Conservation (phyloP, 2,329 filamentous ascomycete species). For the Aspergillus hortae region DNA sequence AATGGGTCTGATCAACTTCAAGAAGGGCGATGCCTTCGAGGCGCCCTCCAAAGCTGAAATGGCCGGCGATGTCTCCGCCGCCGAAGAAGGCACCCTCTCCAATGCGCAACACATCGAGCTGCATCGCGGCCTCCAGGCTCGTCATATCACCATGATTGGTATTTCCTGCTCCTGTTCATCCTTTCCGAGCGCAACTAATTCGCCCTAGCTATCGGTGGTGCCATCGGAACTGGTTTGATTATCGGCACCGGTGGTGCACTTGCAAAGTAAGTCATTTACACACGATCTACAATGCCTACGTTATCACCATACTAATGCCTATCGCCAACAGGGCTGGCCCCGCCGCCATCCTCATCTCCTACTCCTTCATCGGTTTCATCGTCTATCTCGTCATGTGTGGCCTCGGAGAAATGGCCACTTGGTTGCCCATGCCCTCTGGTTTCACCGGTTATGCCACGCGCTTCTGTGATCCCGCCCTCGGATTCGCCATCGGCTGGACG, state of each 20-base stretch:
- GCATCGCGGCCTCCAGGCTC: conserved; percentile 41
- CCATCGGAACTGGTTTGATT: conserved; percentile 42
- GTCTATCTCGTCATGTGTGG: conserved; percentile 80
- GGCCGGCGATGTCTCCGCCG: neutral
- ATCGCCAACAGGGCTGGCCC: conserved; percentile 32
- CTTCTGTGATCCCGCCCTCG: conserved; percentile 76
- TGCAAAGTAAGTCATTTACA: conserved; percentile 26
- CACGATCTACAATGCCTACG: neutral
- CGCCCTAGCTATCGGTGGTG: conserved; percentile 36
- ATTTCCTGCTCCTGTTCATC: neutral
- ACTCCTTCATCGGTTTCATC: conserved; percentile 48
- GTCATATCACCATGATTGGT: conserved; percentile 43
- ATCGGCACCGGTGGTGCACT: conserved; percentile 39
- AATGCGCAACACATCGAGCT: conserved; percentile 29
- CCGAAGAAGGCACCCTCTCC: conserved; percentile 24
- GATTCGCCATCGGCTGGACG: conserved; percentile 73
- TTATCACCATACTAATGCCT: conserved; percentile 12
- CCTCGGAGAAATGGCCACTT: conserved; percentile 80
- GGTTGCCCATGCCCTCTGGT: conserved; percentile 72
- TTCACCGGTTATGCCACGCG: conserved; percentile 78
- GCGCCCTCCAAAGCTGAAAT: conserved; percentile 16
- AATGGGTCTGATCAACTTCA: conserved; percentile 9
- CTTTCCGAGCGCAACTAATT: conserved; percentile 5
- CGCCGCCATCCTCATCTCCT: conserved; percentile 42
- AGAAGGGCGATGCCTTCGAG: conserved; percentile 19